A percentile compares a stretch with the other conserved stretches of the same genome.
These are phyloP conservation scores for Talaromyces sp. DNA, from an alignment of 2,329 filamentous ascomycete species.

Conservation along the genomic window DNA sequence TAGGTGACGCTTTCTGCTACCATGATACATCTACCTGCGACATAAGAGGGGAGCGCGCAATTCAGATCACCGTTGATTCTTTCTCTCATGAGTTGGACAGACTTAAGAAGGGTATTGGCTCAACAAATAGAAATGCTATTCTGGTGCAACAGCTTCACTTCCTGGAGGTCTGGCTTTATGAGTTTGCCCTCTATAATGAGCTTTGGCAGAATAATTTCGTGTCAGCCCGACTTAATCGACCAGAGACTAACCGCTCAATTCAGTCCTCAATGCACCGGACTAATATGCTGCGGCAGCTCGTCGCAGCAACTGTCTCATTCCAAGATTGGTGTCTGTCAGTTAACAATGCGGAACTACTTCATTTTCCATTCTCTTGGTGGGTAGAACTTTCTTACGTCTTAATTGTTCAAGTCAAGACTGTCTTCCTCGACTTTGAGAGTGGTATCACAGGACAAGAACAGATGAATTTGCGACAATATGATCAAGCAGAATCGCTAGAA, in stretches of 20 bases:
- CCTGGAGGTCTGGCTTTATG: neutral
- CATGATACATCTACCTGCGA: neutral
- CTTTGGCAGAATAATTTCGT: neutral
- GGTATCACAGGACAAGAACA: neutral
- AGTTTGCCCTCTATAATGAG: neutral
- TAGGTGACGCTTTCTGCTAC: neutral
- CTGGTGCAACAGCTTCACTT: neutral
- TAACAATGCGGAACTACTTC: neutral
- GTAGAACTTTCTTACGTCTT: neutral
- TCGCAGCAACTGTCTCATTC: constrained; percentile 1
- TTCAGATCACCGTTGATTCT: constrained; percentile 5
- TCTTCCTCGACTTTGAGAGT: neutral
- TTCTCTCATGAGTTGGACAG: neutral
- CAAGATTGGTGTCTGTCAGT: neutral
- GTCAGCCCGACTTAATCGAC: neutral
- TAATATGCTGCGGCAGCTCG: neutral
- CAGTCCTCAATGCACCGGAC: neutral
- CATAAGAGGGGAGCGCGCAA: neutral
- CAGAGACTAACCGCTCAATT: neutral
- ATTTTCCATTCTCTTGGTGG: neutral
- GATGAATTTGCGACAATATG: neutral
- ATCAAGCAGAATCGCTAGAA: neutral
- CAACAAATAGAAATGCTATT: constrained; percentile 5
- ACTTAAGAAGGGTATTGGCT: neutral
- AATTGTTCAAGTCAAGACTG: neutral